Percentiles rank a stretch among this genome's conserved stretches.
phyloP scores from a whole-genome alignment of 2,329 filamentous ascomycete genomes.

The Zasmidium angulare region DNA sequence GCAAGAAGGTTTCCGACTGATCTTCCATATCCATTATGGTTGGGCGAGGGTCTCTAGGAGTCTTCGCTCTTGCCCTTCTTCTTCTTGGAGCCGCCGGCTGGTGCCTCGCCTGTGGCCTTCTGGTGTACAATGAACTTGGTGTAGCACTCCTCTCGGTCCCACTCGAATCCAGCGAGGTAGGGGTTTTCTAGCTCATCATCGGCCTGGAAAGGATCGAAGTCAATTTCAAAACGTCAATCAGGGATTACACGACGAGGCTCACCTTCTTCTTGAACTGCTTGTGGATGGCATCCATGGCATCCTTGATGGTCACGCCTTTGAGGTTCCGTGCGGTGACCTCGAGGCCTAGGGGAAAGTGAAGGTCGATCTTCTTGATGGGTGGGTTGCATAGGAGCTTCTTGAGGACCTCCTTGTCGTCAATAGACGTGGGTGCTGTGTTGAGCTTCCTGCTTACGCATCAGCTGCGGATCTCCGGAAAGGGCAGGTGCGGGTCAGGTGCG shows the following conservation, averaged over 20 bases:
- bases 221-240: not conserved
- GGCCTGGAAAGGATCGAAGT: conserved; percentile 52
- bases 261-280: conserved; percentile 98
- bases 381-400: conserved; percentile 79
- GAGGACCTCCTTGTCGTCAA: conserved; percentile 83
- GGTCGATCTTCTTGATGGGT: conserved; percentile 88
- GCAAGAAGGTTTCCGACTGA: conserved; percentile 2
- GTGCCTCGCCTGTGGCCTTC: conserved; percentile 64
- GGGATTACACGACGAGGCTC: conserved; percentile 31
- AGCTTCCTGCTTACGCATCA: conserved; percentile 70
- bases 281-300: conserved; percentile 91
- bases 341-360: conserved; percentile 84
- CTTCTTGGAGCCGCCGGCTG: conserved; percentile 56
- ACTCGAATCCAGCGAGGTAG: conserved; percentile 92
- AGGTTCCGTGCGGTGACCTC: conserved; percentile 87
- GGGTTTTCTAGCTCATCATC: conserved; percentile 89
- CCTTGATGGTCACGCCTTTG: conserved; percentile 95
- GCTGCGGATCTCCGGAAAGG: not conserved
- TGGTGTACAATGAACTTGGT: conserved; percentile 84
- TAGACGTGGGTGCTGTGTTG: conserved; percentile 74
- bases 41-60: conserved; percentile 16
- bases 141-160: conserved; percentile 91
- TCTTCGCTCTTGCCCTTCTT: conserved; percentile 54
- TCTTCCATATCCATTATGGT: not conserved
- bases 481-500: not conserved